Percentiles rank a stretch among this genome's conserved stretches.
Evolutionary conservation across 345 rosid genomes (phyloP).

Genomic region (Excoecaria cochinchinensis): DNA sequence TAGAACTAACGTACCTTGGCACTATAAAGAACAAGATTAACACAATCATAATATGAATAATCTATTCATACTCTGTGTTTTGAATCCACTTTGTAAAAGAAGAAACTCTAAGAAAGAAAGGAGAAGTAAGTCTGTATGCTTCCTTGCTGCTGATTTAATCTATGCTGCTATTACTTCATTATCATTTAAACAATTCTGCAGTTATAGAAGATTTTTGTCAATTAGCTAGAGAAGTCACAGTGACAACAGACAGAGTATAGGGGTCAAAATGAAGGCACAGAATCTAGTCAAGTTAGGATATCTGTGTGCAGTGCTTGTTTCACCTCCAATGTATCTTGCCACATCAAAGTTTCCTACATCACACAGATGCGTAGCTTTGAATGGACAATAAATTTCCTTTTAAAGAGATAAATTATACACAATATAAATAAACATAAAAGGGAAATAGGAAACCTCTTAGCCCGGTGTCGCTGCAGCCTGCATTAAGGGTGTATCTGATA

Average conservation of each 20-base stretch:
- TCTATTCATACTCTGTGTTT: too few relatives aligned
- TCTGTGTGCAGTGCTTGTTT: conserved; percentile 31
- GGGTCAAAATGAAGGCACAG: conserved; percentile 26
- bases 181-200: too few relatives aligned
- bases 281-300: conserved; percentile 15
- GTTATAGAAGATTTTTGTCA: too few relatives aligned
- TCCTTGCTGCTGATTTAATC: too few relatives aligned
- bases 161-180: too few relatives aligned
- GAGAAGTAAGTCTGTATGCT: too few relatives aligned
- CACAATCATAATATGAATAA: too few relatives aligned
- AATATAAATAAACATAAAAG: neutral
- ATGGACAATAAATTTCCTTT: neutral
- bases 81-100: too few relatives aligned
- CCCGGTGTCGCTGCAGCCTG: conserved; percentile 52
- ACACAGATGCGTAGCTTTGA: neutral
- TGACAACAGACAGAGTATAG: conserved; percentile 22
- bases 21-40: too few relatives aligned
- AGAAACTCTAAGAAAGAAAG: too few relatives aligned
- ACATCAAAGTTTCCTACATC: conserved; percentile 49
- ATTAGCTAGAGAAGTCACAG: conserved; percentile 3
- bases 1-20: too few relatives aligned
- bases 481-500: conserved; percentile 32
- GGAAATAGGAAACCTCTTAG: conserved; percentile 37
- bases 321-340: conserved; percentile 43
- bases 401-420: neutral